Evolutionary conservation across 2,329 filamentous ascomycete species (phyloP).

Genomic region (Microdochium trichocladiopsis): DNA sequence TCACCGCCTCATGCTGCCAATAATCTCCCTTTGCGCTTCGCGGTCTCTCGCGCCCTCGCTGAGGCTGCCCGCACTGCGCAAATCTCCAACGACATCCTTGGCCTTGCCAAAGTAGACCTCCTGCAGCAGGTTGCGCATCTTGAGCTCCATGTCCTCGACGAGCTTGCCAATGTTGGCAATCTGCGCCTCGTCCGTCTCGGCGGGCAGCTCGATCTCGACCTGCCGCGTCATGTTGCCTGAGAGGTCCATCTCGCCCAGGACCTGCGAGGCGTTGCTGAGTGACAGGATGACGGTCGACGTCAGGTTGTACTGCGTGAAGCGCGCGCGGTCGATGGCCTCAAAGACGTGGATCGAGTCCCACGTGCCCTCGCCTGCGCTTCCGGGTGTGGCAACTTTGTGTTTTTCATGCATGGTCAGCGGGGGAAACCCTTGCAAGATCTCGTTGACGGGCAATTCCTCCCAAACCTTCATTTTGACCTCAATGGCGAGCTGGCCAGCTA

Average conservation of each 20-base stretch:
- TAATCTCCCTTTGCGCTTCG: constrained; percentile 83
- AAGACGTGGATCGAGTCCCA: constrained; percentile 99
- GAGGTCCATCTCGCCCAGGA: constrained; percentile 80
- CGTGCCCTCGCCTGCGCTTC: constrained; percentile 63
- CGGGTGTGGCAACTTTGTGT: constrained; percentile 59
- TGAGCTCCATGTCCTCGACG: constrained; percentile 99
- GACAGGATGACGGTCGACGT: constrained; percentile 95
- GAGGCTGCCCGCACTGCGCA: constrained; percentile 78
- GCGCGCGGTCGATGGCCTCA: constrained; percentile 87
- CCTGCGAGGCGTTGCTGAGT: constrained; percentile 42
- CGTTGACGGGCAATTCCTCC: too few relatives aligned
- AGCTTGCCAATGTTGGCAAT: constrained; percentile 91
- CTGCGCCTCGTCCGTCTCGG: constrained; percentile 86
- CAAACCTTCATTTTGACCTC: too few relatives aligned
- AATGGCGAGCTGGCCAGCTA: too few relatives aligned
- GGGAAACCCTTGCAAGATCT: too few relatives aligned
- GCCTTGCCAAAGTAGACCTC: constrained; percentile 99
- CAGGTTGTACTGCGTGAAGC: constrained; percentile 93
- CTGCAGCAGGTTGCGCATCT: constrained; percentile 97
- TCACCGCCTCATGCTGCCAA: constrained; percentile 41
- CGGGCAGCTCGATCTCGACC: constrained; percentile 83
- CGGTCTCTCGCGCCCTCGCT: constrained; percentile 80
- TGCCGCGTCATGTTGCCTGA: constrained; percentile 98
- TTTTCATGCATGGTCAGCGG: background rate
- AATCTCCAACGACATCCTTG: constrained; percentile 93